phyloP scores from a whole-genome alignment of 164 flowering plant species.

The Cinnamomum chago region DNA sequence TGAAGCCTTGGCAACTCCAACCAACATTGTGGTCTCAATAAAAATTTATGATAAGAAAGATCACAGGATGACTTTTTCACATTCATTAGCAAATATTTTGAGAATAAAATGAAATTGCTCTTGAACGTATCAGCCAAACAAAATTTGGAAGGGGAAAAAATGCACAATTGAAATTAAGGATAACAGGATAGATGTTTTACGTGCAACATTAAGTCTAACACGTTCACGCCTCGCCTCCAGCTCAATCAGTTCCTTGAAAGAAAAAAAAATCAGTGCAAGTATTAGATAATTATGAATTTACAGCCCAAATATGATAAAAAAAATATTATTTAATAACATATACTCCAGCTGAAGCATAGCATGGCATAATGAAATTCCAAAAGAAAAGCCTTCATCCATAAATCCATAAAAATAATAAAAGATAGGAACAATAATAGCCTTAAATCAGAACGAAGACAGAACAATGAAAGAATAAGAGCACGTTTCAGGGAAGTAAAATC shows the following conservation, averaged over 20 bases:
- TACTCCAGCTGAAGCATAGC: too few species aligned
- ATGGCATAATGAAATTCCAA: too few species aligned
- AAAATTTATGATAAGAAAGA: not conserved
- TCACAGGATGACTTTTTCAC: not conserved
- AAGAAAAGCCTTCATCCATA: too few species aligned
- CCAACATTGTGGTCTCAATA: not conserved
- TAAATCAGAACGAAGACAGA: too few species aligned
- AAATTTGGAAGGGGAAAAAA: not conserved
- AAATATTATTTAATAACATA: not conserved
- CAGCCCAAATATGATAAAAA: not conserved
- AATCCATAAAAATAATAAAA: too few species aligned
- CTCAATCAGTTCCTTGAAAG: conserved; percentile 70
- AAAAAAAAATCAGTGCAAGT: not conserved
- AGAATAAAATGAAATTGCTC: not conserved
- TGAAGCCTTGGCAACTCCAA: not conserved
- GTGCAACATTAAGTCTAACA: conserved; percentile 71
- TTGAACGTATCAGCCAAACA: not conserved
- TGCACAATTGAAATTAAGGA: not conserved
- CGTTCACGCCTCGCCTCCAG: conserved; percentile 85
- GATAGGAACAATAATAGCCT: too few species aligned
- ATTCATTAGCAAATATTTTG: not conserved
- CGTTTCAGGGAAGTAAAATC: too few species aligned
- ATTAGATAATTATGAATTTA: not conserved
- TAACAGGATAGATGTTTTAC: conserved; percentile 41
- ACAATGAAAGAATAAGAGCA: too few species aligned